Evolutionary conservation across 1,284 basidiomycete species (phyloP), one percentile per base, ranked within the genome.

Genomic region (Gastroboletus turbinatus): DNA sequence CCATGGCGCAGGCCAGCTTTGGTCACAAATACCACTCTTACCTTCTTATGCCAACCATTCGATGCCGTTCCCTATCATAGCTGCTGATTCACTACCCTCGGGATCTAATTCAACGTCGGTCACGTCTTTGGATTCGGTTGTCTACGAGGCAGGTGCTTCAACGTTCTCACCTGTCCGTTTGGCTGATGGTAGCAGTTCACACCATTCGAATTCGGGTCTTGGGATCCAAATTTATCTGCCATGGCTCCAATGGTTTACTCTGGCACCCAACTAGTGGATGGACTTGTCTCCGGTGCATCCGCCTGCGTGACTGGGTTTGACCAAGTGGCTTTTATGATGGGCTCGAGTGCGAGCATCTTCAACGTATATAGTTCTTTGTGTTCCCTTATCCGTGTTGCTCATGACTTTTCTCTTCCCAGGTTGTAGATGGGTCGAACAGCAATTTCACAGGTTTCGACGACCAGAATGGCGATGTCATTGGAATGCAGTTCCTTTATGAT

Each of bases 161-260:
- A 38, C 11, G 1, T 33, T 47, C 9, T 52, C 32, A 9, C 29
- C 11, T 21, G 9, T 39, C 5, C 16, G 2, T 49, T 32, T 44
- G n/a, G 11, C 60, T 59, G 16, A 63, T 32, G 13, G 29, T 2
- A 49, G n/a, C 56, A 87, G 82, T 81, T 88, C 21, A 79, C 83
- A 0, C 86, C 85, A 5, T 68, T 82, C 60, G 85, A 88, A 58
- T 77, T 86, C 56, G 88, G 84, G 6, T 88, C 85, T 3, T 90
- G 79, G 73, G 87, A 90, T 64, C 84, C 86, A 7, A 75, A 70
- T 52, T 69, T 90, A 6, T 82, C 82, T 36, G 81, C 83, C 0
- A 85, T 83, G 67, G 76, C 82, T 63, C 83, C 85, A 59, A 68
- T 84, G 35, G 73, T 80, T 0, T 86, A 81, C 63, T 76, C 76